These are phyloP conservation scores for Sphaerulina musiva DNA, from an alignment of 2,329 filamentous ascomycete genomes.

Conservation along the genomic window DNA sequence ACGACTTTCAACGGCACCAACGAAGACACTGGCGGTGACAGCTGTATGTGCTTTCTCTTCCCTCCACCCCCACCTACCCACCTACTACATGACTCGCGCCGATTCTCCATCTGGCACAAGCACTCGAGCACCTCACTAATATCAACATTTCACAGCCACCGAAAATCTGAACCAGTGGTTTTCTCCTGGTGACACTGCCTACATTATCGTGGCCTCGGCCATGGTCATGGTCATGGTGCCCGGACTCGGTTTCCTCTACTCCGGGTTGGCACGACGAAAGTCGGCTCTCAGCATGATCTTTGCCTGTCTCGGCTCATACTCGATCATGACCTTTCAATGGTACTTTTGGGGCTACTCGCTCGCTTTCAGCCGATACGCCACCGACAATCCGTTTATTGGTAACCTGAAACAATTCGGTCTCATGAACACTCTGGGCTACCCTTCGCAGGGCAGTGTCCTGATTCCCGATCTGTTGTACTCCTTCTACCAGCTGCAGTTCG, in stretches of 20 bases:
- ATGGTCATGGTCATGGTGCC: slow-evolving; percentile 97
- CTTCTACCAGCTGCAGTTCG: slow-evolving; percentile 99
- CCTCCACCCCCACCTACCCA: no score
- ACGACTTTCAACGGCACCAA: slow-evolving; percentile 50
- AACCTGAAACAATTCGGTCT: slow-evolving; percentile 85
- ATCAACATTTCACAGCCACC: slow-evolving; percentile 48
- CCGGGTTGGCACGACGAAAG: slow-evolving; percentile 92
- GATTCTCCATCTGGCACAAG: neutral
- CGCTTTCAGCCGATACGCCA: slow-evolving; percentile 75
- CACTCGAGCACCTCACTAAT: neutral
- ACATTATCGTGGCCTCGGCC: slow-evolving; percentile 79
- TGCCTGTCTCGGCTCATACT: slow-evolving; percentile 91
- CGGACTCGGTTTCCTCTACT: slow-evolving; percentile 95
- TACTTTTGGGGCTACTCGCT: slow-evolving; percentile 99
- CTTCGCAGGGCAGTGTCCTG: slow-evolving; percentile 82
- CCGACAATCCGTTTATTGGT: slow-evolving; percentile 78
- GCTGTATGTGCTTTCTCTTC: slow-evolving; percentile 52
- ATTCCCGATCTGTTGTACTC: slow-evolving; percentile 86
- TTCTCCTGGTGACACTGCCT: slow-evolving; percentile 83
- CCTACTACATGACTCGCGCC: no score
- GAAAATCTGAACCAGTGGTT: slow-evolving; percentile 97
- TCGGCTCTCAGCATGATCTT: slow-evolving; percentile 95
- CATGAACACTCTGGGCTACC: slow-evolving; percentile 70
- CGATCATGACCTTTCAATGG: slow-evolving; percentile 94
- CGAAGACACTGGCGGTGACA: slow-evolving; percentile 63